Conservation (phyloP, 129 eudicot species). For the Heracleum sosnowskyi region DNA sequence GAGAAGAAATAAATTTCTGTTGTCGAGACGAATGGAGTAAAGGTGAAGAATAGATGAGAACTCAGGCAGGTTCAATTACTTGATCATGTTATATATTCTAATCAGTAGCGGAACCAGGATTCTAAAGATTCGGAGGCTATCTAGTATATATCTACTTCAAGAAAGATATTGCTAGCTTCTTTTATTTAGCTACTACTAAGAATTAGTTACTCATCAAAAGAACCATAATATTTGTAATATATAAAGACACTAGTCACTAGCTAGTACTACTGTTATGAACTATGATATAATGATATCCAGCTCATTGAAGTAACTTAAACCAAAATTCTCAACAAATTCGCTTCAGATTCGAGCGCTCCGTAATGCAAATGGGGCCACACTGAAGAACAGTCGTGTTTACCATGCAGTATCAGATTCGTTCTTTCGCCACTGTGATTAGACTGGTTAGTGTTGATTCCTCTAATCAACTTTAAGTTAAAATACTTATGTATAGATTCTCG, state of each 20-base stretch:
- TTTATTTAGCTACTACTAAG: neutral
- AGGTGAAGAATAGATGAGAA: neutral
- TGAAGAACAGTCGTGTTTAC: neutral
- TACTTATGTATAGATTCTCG: too few species aligned
- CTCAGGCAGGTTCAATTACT: neutral
- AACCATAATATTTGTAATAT: too few species aligned
- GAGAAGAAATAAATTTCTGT: neutral
- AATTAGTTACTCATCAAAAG: too few species aligned
- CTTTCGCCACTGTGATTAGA: neutral
- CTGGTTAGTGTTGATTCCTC: too few species aligned
- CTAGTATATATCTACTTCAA: too few species aligned
- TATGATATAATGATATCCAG: neutral
- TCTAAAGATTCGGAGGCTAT: neutral
- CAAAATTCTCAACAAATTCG: neutral
- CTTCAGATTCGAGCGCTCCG: neutral
- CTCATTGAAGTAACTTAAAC: neutral
- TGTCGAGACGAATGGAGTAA: too few species aligned
- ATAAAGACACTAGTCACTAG: neutral
- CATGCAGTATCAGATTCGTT: neutral
- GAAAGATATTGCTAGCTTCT: neutral
- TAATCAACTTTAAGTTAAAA: too few species aligned
- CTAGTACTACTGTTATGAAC: neutral
- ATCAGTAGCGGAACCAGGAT: neutral
- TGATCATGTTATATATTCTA: neutral
- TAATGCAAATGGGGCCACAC: neutral